Conservation (phyloP, 2,329 filamentous ascomycete species). For the Alternaria gansuensis region DNA sequence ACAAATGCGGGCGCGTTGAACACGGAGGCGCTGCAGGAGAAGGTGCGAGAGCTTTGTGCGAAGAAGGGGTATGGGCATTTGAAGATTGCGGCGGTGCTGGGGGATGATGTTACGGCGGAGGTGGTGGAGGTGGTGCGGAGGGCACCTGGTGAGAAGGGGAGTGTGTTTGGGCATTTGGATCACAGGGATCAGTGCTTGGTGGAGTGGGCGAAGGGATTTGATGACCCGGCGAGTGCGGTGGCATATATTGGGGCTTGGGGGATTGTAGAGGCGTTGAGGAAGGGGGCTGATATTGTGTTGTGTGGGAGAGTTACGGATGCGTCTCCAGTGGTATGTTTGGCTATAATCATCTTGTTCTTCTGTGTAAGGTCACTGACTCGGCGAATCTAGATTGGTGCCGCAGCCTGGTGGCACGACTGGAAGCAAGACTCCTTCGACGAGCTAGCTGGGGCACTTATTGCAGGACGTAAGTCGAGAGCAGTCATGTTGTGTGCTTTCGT, state of each 20-base stretch:
- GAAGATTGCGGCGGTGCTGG: slow-evolving; percentile 5
- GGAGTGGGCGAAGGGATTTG: neutral
- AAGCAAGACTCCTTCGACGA: slow-evolving; percentile 55
- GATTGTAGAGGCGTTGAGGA: slow-evolving; percentile 31
- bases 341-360: too few species aligned
- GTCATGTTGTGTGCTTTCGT: too few species aligned
- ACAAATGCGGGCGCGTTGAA: slow-evolving; percentile 64
- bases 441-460: slow-evolving; percentile 60
- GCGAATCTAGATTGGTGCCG: slow-evolving; percentile 52
- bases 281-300: slow-evolving; percentile 40
- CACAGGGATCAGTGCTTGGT: too few species aligned
- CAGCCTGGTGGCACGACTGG: slow-evolving; percentile 64
- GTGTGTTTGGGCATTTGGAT: too few species aligned
- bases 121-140: neutral
- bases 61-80: neutral
- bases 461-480: slow-evolving; percentile 42
- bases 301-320: slow-evolving; percentile 40
- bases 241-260: slow-evolving; percentile 10
- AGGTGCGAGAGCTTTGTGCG: slow-evolving; percentile 8
- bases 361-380: too few species aligned
- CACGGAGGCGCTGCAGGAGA: slow-evolving; percentile 49
- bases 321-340: slow-evolving; percentile 38
- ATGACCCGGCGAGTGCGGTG: neutral
- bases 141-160: too few species aligned
- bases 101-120: slow-evolving; percentile 10